Conservation (phyloP, 768 basidiomycete genomes). For the Lactarius indigo region DNA sequence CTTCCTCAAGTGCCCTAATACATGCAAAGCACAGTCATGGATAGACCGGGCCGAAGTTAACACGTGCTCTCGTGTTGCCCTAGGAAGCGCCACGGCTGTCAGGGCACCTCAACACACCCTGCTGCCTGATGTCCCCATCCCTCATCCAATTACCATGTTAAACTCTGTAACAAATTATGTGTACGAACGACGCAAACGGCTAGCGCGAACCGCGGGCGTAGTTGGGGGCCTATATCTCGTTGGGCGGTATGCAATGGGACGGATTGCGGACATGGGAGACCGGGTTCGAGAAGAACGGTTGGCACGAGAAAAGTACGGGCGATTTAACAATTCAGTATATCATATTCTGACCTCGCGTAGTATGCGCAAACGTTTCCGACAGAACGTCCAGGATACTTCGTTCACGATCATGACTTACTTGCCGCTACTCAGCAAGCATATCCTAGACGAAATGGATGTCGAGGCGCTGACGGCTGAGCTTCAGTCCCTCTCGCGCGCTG, state of each 20-base stretch:
- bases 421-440: constrained; percentile 59
- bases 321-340: neutral
- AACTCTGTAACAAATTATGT: constrained; percentile 44
- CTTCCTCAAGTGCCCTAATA: neutral
- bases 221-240: constrained; percentile 61
- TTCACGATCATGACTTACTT: constrained; percentile 72
- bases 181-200: constrained; percentile 42
- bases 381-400: constrained; percentile 72
- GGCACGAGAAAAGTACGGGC: constrained; percentile 68
- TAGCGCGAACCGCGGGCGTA: constrained; percentile 50
- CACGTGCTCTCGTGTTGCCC: constrained; percentile 7
- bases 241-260: constrained; percentile 54
- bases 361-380: constrained; percentile 65
- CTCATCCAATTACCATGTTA: constrained; percentile 37
- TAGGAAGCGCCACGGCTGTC: neutral
- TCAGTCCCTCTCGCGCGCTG: constrained; percentile 42
- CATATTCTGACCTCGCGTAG: constrained; percentile 37
- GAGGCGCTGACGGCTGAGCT: constrained; percentile 61
- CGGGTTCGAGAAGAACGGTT: constrained; percentile 53
- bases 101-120: constrained; percentile 1
- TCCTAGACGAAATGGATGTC: constrained; percentile 73
- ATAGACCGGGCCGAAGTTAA: neutral
- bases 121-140: constrained; percentile 12
- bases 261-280: constrained; percentile 64
- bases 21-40: too few relatives aligned